A percentile compares a stretch with the other conserved stretches of the same genome.
These are phyloP conservation scores for Chimonanthus praecox DNA, from an alignment of 164 flowering plant genomes.

Conservation along the genomic window DNA sequence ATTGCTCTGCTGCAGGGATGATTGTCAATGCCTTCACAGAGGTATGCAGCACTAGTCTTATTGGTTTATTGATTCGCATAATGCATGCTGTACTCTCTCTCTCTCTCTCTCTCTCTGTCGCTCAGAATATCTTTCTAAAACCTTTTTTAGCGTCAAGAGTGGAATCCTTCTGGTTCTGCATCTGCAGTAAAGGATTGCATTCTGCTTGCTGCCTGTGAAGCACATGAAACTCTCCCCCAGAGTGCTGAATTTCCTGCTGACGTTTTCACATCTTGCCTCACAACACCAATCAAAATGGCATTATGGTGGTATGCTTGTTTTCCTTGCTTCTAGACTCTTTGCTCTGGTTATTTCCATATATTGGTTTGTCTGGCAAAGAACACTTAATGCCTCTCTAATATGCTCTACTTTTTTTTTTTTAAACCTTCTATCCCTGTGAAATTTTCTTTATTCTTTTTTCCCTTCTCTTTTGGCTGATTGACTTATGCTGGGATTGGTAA, in stretches of 20 bases:
- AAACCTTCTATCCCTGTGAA: too few relatives aligned
- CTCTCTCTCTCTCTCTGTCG: not conserved
- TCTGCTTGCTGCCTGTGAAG: conserved; percentile 96
- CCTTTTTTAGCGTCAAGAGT: conserved; percentile 54
- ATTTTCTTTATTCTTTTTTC: too few relatives aligned
- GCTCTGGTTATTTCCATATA: not conserved
- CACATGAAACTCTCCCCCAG: conserved; percentile 96
- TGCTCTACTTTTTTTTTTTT: too few relatives aligned
- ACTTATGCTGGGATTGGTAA: too few relatives aligned
- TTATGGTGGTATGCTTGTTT: conserved; percentile 58
- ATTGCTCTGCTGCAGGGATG: conserved; percentile 97
- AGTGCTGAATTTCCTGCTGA: conserved; percentile 98
- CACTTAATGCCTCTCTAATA: too few relatives aligned
- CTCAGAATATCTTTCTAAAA: not conserved
- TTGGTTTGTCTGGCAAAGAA: too few relatives aligned
- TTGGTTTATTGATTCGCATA: not conserved
- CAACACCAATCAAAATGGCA: conserved; percentile 99
- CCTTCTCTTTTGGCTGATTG: too few relatives aligned
- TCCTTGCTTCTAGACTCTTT: not conserved
- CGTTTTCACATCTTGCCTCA: conserved; percentile 94
- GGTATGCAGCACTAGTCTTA: conserved; percentile 30
- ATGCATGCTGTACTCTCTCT: not conserved
- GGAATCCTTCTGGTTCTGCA: conserved; percentile 48
- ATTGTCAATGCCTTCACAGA: conserved; percentile 81
- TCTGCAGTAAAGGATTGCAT: conserved; percentile 73